Evolutionary conservation across 2,329 filamentous ascomycete genomes (phyloP), one percentile per base, ranked within the genome.

Genomic region (Dendryphion nanum): DNA sequence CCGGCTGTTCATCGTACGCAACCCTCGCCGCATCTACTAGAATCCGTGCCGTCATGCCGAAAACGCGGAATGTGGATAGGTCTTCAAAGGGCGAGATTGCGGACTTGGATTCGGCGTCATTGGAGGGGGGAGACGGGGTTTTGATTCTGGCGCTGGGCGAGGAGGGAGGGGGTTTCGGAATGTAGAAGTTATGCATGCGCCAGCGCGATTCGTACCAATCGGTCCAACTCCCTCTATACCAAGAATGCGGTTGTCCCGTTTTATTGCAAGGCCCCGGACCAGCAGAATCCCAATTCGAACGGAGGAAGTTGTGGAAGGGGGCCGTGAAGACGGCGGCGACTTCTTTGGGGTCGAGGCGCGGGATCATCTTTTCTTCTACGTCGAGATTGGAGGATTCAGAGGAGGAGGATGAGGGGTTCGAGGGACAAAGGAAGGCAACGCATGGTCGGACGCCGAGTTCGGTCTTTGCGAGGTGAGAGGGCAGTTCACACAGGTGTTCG

Each of bases 281-380:
- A 16, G 71, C 49, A 34, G 86, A 75, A 62, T 87, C 84, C 35
- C 61, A 63, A n/a, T 67, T 64, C 20, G 71, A 63, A 32, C 71
- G 73, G 37, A 97, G 70, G 63, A 97, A 96, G 61, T 89, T 86
- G 62, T 84, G 81, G 53, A 97, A 89, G 0, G 88, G 86, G 4
- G 86, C 90, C 4, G 87, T 91, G 69, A 97, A 97, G 21, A 97
- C 89, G 30, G 89, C 90, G 2, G 89, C 90, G 2, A 97, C 91
- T 67, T 97, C 91, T 49, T 86, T 84, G 2, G 89, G 86, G 67
- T 96, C 88, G 8, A 96, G 75, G 26, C 81, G 78, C 0, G 91
- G 90, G 42, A 88, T 88, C 67, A 90, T 77, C 44, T 74, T 78
- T 50, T 84, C 81, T 57, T 86, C 86, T 12, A 62, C 51, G 7